Evolutionary conservation across 441 rosid species (phyloP), one percentile per base, ranked within the genome.

Genomic region (Melastoma candidum): DNA sequence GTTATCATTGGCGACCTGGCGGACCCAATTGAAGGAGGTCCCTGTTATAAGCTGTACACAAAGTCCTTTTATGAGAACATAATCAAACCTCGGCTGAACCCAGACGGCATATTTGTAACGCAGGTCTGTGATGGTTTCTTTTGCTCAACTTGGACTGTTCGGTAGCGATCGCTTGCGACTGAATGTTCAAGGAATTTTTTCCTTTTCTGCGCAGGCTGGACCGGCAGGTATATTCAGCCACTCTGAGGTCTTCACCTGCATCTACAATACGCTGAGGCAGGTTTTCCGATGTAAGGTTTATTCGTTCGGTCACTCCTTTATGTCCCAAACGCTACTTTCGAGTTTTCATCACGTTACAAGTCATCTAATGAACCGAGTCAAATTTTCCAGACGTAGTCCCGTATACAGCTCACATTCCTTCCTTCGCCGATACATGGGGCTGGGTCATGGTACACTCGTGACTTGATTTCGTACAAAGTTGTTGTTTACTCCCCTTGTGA

Each of bases 191-290:
- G 10, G 9, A 3, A 2, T 46, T n/a, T 11, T 47, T 44, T 24
- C 14, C 12, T 46, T 39, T 4, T 27, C 25, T 53, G 13, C 58
- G 49, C 56, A 80, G 86, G 84, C 87, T 4, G 87, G 87, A 9
- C 84, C 87, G 13, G 84, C 87, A n/a, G 84, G 87, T 61, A 78
- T 81, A 56, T 81, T 82, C 65, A 82, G 74, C 77, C 88, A 79
- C 59, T 76, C 74, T 1, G 84, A 82, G 68, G 85, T 82, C 5
- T 82, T 78, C 63, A 64, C 88, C 44, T 78, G 79, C 61, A 82
- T 79, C 47, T 71, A 65, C 69, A 76, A 82, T 71, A 82, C 88
- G 5, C 53, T 82, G 25, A 77, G 51, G 54, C 84, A 82, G 72
- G 80, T 74, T 32, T 82, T 82, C 72, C 78, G 74, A 66, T 68